Evolutionary conservation across 345 rosid genomes (phyloP).

Genomic region (Hypericum androsaemum): DNA sequence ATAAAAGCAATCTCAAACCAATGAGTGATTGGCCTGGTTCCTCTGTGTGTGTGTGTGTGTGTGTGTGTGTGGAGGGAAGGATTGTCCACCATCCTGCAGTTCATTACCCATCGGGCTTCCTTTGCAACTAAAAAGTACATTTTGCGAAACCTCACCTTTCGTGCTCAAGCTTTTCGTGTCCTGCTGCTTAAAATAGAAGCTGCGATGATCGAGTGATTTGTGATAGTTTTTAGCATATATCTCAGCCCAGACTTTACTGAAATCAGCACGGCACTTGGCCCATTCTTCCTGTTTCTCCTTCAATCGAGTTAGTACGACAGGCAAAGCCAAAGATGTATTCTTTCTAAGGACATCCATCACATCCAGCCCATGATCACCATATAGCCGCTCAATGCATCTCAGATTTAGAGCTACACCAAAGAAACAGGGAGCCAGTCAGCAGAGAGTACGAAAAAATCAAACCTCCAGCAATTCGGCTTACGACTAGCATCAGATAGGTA

Average conservation of each 20-base stretch:
- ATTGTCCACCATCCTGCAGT: neutral
- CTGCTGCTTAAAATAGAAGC: conserved; percentile 6
- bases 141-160: neutral
- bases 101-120: neutral
- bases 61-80: neutral
- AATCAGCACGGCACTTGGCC: neutral
- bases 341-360: conserved; percentile 1
- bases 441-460: too few species aligned
- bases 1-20: too few species aligned
- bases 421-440: too few species aligned
- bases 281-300: conserved; percentile 15
- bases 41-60: too few species aligned
- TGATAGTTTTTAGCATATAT: conserved; percentile 1
- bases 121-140: neutral
- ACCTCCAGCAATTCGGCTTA: too few species aligned
- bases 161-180: conserved; percentile 6
- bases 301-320: conserved; percentile 9
- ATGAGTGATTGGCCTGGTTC: too few species aligned
- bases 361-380: conserved; percentile 18
- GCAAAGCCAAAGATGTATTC: conserved; percentile 9
- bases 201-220: conserved; percentile 1
- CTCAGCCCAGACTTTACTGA: conserved; percentile 3
- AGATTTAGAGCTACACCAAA: conserved; percentile 2
- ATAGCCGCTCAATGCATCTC: conserved; percentile 16
- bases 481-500: too few species aligned